phyloP scores from a whole-genome alignment of 225 moss, liverwort and hornwort genomes.

The Takakia lepidozioides region DNA sequence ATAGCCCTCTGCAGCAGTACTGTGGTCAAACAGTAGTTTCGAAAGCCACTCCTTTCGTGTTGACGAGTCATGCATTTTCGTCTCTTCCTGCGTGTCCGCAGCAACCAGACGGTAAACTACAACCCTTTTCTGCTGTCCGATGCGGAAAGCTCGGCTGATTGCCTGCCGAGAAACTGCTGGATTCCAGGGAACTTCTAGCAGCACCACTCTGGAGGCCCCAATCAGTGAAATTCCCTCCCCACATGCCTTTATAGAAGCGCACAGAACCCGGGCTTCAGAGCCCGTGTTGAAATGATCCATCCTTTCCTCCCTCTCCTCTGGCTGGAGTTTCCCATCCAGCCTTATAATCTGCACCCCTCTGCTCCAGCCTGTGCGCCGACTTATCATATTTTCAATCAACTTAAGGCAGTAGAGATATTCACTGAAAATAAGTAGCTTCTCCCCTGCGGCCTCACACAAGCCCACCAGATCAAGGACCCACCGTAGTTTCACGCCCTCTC shows the following conservation, averaged over 20 bases:
- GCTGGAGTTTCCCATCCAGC: constrained; percentile 60
- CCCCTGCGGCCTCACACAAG: constrained; percentile 30
- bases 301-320: constrained; percentile 42
- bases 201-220: constrained; percentile 79
- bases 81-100: constrained; percentile 43
- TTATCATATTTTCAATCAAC: constrained; percentile 39
- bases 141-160: constrained; percentile 83
- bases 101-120: constrained; percentile 74
- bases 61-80: constrained; percentile 30
- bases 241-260: constrained; percentile 88
- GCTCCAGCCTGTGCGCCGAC: constrained; percentile 31
- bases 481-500: constrained; percentile 52
- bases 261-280: constrained; percentile 31
- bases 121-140: constrained; percentile 82
- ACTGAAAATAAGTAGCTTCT: constrained; percentile 82
- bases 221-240: constrained; percentile 87
- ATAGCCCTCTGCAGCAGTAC: constrained; percentile 26
- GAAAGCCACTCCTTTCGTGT: constrained; percentile 78
- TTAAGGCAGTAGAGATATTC: constrained; percentile 49
- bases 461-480: constrained; percentile 59
- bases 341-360: constrained; percentile 47
- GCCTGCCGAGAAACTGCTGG: constrained; percentile 77
- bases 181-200: constrained; percentile 76
- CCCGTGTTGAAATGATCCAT: constrained; percentile 41
- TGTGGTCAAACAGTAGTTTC: constrained; percentile 63